phyloP scores from a whole-genome alignment of 2,329 filamentous ascomycete genomes.

The Trichophyton benhamiae region DNA sequence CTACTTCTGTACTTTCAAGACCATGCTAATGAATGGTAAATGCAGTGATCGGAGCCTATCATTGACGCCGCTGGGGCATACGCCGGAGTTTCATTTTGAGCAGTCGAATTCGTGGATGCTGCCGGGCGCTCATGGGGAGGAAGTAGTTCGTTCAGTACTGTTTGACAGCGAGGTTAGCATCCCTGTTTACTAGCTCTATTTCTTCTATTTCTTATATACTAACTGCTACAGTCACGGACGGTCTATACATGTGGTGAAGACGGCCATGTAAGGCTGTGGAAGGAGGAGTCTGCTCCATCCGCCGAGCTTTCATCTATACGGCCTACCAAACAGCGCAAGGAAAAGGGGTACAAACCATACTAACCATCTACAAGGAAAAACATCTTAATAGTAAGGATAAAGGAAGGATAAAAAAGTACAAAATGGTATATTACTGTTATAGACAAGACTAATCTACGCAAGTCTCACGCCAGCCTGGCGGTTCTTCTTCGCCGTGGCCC shows the following conservation, averaged over 20 bases:
- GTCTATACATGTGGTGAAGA: conserved; percentile 38
- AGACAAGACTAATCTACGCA: conserved; percentile 18
- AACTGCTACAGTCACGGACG: conserved; percentile 21
- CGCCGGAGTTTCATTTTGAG: conserved; percentile 30
- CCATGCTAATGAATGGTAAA: not conserved
- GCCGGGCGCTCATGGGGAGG: conserved; percentile 37
- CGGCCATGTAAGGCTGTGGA: conserved; percentile 32
- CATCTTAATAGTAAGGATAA: not conserved
- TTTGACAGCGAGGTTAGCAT: conserved; percentile 33
- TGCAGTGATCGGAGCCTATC: conserved; percentile 31
- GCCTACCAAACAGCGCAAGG: conserved; percentile 19
- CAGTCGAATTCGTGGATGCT: conserved; percentile 30
- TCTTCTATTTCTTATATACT: not conserved
- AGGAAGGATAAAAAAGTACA: not conserved
- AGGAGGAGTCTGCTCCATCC: conserved; percentile 7
- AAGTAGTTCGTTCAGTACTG: conserved; percentile 36
- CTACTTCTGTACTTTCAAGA: not conserved
- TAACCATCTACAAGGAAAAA: conserved; percentile 10
- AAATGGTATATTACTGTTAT: not conserved
- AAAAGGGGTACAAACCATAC: conserved; percentile 31
- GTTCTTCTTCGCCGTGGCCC: conserved; percentile 46
- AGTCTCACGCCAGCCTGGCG: conserved; percentile 51
- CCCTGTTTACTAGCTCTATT: not conserved
- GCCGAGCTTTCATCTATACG: conserved; percentile 13
- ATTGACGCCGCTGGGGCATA: conserved; percentile 28